These are phyloP conservation scores for Ensete glaucum DNA, from an alignment of 176 grass and related monocot species.

Conservation along the genomic window DNA sequence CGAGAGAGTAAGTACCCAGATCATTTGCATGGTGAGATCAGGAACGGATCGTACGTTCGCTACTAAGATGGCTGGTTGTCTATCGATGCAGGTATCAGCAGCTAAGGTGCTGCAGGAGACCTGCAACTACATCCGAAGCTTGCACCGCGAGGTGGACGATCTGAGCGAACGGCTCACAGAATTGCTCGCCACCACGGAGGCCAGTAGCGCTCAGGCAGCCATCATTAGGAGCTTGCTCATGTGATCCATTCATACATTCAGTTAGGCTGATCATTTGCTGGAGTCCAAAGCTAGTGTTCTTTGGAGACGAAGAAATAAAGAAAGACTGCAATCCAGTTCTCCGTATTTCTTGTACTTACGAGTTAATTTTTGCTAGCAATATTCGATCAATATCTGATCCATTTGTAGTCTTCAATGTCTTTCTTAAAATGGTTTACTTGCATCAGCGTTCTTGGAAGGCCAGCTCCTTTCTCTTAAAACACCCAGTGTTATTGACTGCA, in stretches of 20 bases:
- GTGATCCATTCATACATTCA: not conserved
- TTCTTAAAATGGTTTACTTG: not conserved
- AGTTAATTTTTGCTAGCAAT: too few species aligned
- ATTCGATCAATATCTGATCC: too few species aligned
- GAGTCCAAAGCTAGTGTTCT: too few species aligned
- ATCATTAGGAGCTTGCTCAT: slow-evolving; percentile 9
- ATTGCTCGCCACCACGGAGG: not conserved
- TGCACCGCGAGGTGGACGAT: slow-evolving; percentile 3
- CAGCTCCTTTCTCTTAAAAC: not conserved
- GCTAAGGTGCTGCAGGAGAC: slow-evolving; percentile 7
- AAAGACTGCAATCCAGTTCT: too few species aligned
- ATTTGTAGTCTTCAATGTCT: too few species aligned
- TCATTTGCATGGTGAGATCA: too few species aligned
- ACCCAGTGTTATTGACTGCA: too few species aligned
- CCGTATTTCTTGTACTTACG: too few species aligned
- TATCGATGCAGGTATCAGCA: not conserved
- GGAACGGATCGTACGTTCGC: too few species aligned
- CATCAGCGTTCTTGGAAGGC: not conserved
- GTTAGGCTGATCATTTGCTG: too few species aligned
- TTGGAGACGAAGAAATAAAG: too few species aligned
- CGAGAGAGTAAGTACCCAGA: not conserved
- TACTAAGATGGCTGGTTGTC: too few species aligned
- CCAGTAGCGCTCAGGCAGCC: not conserved
- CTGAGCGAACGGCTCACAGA: slow-evolving; percentile 8
- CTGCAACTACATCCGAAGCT: slow-evolving; percentile 13